Base-by-base conservation (phyloP, 768 basidiomycete species). In the Auricularia heimuer region DNA sequence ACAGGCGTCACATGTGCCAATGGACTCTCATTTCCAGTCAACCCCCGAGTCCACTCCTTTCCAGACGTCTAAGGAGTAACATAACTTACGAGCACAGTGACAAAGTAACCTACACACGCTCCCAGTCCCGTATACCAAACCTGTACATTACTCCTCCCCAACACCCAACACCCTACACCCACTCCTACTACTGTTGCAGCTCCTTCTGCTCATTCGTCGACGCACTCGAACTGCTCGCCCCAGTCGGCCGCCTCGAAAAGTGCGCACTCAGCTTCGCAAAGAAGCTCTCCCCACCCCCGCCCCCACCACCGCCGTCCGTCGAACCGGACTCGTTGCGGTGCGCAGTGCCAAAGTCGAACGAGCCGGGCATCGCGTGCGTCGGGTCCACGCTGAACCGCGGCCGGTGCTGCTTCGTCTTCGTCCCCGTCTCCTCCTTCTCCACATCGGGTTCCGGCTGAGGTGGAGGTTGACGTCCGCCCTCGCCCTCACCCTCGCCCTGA, bases 271-370 rank as follows among this genome's bases (percentile, higher is more conserved):
- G 56, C 29, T 35, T 60, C 29, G 24, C 56, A 18, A 60, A 35
- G 29, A 60, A 60, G 56, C 29, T 35, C 29, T 54, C n/a, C 18
- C 11, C 18, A 0, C n/a, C 54, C 11, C 54, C n/a, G 0, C 54
- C 54, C 7, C 24, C 56, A 7, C 18, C 47, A 29, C 29, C 29
- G 29, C 29, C 29, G 29, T 29, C 29, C 29, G 29, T 29, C 0
- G 29, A 29, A 29, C 0, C 29, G 2, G 29, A 29, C 14, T 21
- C 47, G 47, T 64, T 12, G 24, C 37, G n/a, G 33, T 65, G 58
- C 18, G 66, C 44, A 7, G 54, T 44, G 1, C 66, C 66, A 39
- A 64, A 54, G 63, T 67, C 56, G 66, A 67, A 67, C 39, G 66
- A 67, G 34, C 66, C 66, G 47, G 66, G 66, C 66, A 67, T 67